Conservation (phyloP, 441 rosid genomes). For the Heliophila coronopifolia region DNA sequence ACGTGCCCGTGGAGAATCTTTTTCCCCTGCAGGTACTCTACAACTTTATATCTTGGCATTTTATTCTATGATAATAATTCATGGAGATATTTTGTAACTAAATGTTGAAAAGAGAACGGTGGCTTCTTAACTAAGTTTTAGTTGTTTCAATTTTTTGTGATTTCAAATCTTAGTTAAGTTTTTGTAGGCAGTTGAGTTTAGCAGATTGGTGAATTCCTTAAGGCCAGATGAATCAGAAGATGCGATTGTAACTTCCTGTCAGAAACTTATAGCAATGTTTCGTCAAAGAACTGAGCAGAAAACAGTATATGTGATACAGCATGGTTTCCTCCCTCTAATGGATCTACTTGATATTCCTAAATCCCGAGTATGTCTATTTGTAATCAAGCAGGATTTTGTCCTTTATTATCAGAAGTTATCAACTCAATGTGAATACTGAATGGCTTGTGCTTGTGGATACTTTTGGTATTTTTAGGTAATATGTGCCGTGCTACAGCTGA, state of each 20-base stretch:
- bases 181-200: conserved; percentile 81
- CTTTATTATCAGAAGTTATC: conserved; percentile 2
- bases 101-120: neutral
- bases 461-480: conserved; percentile 53
- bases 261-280: conserved; percentile 72
- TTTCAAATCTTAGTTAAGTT: conserved; percentile 9
- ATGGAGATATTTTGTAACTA: conserved; percentile 5
- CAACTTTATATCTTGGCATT: neutral
- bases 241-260: conserved; percentile 74
- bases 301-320: conserved; percentile 72
- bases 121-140: conserved; percentile 2
- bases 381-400: conserved; percentile 17
- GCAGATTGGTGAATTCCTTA: conserved; percentile 71
- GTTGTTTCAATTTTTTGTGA: conserved; percentile 2
- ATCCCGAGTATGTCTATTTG: conserved; percentile 50
- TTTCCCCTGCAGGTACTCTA: conserved; percentile 80
- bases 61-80: neutral
- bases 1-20: conserved; percentile 71
- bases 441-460: conserved; percentile 21
- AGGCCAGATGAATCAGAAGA: conserved; percentile 84
- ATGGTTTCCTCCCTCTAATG: conserved; percentile 82
- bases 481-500: conserved; percentile 79
- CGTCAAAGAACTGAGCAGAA: conserved; percentile 91
- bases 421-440: neutral
- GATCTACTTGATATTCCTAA: conserved; percentile 89